Conservation (phyloP, 176 grass and related monocot genomes). For the Musa acuminata region DNA sequence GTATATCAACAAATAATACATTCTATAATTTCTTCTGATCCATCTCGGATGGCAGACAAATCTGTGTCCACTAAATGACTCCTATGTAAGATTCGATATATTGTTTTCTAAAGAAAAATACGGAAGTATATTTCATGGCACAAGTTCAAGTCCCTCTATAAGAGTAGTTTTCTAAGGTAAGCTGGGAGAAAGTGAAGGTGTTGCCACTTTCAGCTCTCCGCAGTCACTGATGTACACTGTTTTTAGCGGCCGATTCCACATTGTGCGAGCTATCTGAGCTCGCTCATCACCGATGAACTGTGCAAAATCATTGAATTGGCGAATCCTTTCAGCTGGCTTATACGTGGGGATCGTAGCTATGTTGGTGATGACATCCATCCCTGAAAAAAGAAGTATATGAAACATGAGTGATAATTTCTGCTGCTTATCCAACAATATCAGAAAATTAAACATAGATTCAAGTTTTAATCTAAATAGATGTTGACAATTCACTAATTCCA, state of each 20-base stretch:
- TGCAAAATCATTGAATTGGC: constrained; percentile 69
- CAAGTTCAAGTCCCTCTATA: not conserved
- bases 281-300: constrained; percentile 78
- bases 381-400: constrained; percentile 27
- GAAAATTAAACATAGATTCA: too few species aligned
- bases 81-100: not conserved
- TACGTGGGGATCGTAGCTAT: constrained; percentile 82
- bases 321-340: constrained; percentile 72
- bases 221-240: constrained; percentile 83
- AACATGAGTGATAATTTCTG: not conserved
- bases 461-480: too few species aligned
- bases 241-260: constrained; percentile 83
- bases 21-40: not conserved
- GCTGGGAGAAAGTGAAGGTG: constrained; percentile 61
- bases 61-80: not conserved
- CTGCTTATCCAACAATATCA: too few species aligned
- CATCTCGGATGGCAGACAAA: not conserved
- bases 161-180: constrained; percentile 42
- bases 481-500: too few species aligned
- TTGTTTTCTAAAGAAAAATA: not conserved
- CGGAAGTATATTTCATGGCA: not conserved
- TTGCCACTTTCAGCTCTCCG: constrained; percentile 77
- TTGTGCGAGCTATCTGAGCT: constrained; percentile 63
- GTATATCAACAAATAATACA: not conserved
- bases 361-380: constrained; percentile 73